These are phyloP conservation scores for Phytophthora colocasiae DNA, from an alignment of 352 stramenopile species.

Conservation along the genomic window DNA sequence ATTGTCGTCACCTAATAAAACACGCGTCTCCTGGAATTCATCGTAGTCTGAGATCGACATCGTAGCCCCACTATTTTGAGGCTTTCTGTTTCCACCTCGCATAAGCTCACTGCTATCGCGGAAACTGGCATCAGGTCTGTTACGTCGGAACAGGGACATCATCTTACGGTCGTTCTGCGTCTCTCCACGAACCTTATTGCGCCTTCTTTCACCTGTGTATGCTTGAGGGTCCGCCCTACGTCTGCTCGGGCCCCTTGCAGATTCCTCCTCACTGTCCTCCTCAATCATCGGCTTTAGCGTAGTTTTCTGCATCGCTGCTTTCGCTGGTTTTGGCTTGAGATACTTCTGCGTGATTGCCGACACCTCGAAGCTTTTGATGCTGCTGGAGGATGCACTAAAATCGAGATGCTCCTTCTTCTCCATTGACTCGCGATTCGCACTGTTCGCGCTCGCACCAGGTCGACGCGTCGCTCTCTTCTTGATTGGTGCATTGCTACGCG, in stretches of 20 bases:
- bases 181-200: conserved; percentile 28
- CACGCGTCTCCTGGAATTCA: conserved; percentile 37
- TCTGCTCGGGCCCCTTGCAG: conserved; percentile 19
- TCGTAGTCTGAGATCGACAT: conserved; percentile 39
- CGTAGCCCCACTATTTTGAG: conserved; percentile 33
- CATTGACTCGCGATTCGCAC: conserved; percentile 24
- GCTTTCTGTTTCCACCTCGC: conserved; percentile 7
- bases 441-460: conserved; percentile 8
- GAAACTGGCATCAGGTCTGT: conserved; percentile 22
- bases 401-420: conserved; percentile 50
- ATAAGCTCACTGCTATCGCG: conserved; percentile 20
- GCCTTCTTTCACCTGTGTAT: conserved; percentile 16
- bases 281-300: conserved; percentile 37
- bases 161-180: conserved; percentile 7
- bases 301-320: conserved; percentile 31
- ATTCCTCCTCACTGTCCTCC: conserved; percentile 37
- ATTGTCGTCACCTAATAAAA: conserved; percentile 27
- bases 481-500: conserved; percentile 13
- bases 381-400: conserved; percentile 47
- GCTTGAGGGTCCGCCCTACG: conserved; percentile 23
- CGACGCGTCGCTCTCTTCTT: conserved; percentile 23
- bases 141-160: conserved; percentile 16
- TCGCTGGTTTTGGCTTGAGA: conserved; percentile 30
- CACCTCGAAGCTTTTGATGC: conserved; percentile 41
- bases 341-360: conserved; percentile 53